Evolutionary conservation across 106 monocot genomes (phyloP).

Genomic region (Dendrobium chrysotoxum): DNA sequence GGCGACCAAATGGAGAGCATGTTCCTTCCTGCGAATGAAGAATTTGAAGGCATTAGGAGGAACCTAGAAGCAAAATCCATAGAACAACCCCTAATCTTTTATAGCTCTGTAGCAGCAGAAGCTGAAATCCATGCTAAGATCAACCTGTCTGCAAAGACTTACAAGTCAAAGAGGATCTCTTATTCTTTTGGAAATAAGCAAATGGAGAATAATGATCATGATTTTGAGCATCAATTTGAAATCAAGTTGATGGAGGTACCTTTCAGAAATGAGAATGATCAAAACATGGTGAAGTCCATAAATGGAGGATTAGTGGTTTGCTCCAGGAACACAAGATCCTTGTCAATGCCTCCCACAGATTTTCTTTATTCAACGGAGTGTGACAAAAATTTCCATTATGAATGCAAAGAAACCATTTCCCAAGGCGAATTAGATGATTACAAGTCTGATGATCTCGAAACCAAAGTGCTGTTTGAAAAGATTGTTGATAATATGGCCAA

Average conservation of each 20-base stretch:
- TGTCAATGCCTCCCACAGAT: not conserved
- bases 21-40: not conserved
- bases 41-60: not conserved
- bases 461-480: too few species aligned
- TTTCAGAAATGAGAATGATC: not conserved
- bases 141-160: too few species aligned
- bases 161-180: too few species aligned
- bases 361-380: not conserved
- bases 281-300: not conserved
- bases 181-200: too few species aligned
- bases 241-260: not conserved
- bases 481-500: not conserved
- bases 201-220: too few species aligned
- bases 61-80: not conserved
- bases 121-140: too few species aligned
- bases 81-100: too few species aligned
- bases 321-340: too few species aligned
- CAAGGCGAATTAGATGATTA: not conserved
- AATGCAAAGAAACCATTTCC: not conserved
- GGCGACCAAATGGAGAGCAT: conserved; percentile 13
- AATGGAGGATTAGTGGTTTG: not conserved
- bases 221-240: not conserved
- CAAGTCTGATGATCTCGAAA: too few species aligned
- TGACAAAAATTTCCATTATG: not conserved
- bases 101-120: too few species aligned